Evolutionary conservation across 2,329 filamentous ascomycete species (phyloP).

Genomic region (Dactylonectria estremocensis): DNA sequence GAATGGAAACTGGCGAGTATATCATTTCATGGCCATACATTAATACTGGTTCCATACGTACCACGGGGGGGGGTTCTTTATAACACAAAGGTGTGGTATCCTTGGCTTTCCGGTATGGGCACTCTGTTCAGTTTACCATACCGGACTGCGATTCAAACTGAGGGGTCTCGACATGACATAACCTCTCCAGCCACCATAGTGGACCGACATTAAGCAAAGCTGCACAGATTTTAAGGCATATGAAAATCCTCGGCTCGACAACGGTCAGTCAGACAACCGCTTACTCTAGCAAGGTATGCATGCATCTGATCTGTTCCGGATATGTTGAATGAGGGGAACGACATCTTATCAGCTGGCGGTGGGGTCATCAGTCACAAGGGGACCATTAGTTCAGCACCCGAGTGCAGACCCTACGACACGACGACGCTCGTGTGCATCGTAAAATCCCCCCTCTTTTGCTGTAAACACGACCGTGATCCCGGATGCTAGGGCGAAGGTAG

Average conservation of each 20-base stretch:
- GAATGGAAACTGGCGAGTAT: neutral
- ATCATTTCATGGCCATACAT: neutral
- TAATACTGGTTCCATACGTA: too few relatives aligned
- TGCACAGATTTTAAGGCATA: neutral
- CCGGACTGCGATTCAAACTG: neutral
- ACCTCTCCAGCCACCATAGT: neutral
- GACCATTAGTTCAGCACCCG: conserved; percentile 21
- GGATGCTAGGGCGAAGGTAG: neutral
- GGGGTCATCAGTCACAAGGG: conserved; percentile 32
- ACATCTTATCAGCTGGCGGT: conserved; percentile 28
- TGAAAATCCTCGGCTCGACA: neutral
- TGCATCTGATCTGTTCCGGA: conserved; percentile 5
- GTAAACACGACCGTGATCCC: neutral
- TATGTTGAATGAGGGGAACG: conserved; percentile 14
- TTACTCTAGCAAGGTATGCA: neutral
- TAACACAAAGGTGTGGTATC: neutral
- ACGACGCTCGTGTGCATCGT: neutral
- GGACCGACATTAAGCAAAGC: neutral
- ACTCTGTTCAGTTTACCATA: too few relatives aligned
- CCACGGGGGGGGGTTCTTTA: neutral
- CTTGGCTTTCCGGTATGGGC: too few relatives aligned
- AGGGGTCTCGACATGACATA: neutral
- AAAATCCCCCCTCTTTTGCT: neutral
- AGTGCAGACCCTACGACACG: conserved; percentile 13
- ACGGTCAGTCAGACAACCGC: conserved; percentile 3